Evolutionary conservation across 768 basidiomycete species (phyloP).

Genomic region (Tulasnella calospora): DNA sequence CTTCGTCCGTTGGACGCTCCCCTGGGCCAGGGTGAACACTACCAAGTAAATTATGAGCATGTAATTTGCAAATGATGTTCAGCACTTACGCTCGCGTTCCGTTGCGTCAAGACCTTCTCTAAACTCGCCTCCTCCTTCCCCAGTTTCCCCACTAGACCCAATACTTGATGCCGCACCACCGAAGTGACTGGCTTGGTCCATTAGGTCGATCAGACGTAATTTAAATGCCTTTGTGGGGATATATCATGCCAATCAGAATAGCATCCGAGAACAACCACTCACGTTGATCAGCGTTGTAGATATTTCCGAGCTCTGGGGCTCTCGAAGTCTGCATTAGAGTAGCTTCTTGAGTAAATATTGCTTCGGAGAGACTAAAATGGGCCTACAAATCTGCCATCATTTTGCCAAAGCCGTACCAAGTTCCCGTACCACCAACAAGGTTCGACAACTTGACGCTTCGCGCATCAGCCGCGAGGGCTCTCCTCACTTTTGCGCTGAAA

Average conservation of each 20-base stretch:
- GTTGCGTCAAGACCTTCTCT: constrained; percentile 89
- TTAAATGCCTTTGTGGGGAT: constrained; percentile 58
- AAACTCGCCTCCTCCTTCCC: constrained; percentile 61
- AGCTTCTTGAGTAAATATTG: neutral
- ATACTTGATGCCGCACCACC: constrained; percentile 45
- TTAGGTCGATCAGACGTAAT: constrained; percentile 66
- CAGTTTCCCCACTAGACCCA: constrained; percentile 50
- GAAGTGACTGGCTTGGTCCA: constrained; percentile 87
- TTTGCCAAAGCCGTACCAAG: constrained; percentile 91
- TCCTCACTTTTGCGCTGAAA: constrained; percentile 69
- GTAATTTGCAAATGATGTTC: neutral
- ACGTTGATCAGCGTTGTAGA: constrained; percentile 62
- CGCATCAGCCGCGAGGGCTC: constrained; percentile 85
- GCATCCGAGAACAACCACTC: constrained; percentile 36
- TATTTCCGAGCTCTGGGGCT: constrained; percentile 66
- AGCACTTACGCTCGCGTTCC: constrained; percentile 78
- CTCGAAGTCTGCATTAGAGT: constrained; percentile 54
- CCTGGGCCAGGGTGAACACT: constrained; percentile 87
- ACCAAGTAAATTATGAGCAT: neutral
- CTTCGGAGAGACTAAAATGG: neutral
- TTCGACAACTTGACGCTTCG: constrained; percentile 75
- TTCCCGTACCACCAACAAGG: constrained; percentile 79
- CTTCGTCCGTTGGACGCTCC: constrained; percentile 70
- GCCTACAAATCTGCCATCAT: constrained; percentile 76
- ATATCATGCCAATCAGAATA: neutral